Evolutionary conservation across 116 monocot genomes (phyloP).

Genomic region (Phalaenopsis hybrid): DNA sequence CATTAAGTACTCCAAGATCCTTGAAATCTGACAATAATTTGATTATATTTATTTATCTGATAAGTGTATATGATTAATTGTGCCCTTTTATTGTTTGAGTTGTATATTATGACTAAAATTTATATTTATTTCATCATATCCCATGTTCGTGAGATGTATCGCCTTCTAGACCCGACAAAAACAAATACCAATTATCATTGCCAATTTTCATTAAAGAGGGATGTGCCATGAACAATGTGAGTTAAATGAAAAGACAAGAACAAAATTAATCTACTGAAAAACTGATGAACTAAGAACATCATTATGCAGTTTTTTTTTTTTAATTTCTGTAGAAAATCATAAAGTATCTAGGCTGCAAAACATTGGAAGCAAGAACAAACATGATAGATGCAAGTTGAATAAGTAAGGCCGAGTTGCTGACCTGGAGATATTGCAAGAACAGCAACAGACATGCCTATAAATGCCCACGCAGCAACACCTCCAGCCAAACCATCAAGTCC

Average conservation of each 20-base stretch:
- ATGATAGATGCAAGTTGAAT: not conserved
- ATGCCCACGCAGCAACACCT: slow-evolving; percentile 62
- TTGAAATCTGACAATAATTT: too few species aligned
- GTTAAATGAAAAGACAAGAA: not conserved
- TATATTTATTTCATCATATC: too few species aligned
- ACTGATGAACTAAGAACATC: not conserved
- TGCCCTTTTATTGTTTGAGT: too few species aligned
- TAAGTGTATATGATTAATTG: too few species aligned
- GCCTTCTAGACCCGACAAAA: too few species aligned
- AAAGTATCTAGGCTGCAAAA: not conserved
- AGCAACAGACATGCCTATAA: slow-evolving; percentile 69
- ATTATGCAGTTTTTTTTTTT: not conserved
- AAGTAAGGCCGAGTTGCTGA: slow-evolving; percentile 16
- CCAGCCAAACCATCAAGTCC: slow-evolving; percentile 86
- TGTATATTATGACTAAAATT: too few species aligned
- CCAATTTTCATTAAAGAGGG: not conserved
- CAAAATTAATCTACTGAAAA: not conserved
- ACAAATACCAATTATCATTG: not conserved
- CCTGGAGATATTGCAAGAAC: slow-evolving; percentile 74
- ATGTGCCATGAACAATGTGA: not conserved
- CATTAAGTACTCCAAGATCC: too few species aligned
- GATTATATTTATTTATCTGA: too few species aligned
- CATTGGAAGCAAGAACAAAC: not conserved
- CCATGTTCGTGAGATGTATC: too few species aligned
- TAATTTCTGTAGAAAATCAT: not conserved